Evolutionary conservation across 257 asterid genomes (phyloP), one percentile per base, ranked within the genome.

Genomic region (Solanum medicagineum): DNA sequence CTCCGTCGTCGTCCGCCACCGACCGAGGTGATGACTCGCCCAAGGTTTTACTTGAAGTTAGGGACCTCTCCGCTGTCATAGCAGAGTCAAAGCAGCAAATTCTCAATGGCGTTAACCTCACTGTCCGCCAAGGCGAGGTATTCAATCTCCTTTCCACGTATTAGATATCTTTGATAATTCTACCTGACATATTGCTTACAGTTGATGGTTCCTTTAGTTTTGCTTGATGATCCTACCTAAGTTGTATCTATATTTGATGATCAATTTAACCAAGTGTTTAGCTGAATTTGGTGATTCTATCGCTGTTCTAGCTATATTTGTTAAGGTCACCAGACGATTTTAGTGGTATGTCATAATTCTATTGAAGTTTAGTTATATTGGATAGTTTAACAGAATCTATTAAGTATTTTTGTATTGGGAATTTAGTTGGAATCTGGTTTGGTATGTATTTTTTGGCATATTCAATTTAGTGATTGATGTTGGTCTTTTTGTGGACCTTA

Each of bases 101-200:
- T 83, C 93, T 97, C 29, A 97, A 97, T 88, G 99, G 99, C 60
- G 95, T 97, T 90, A 93, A 97, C 83, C 99, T 97, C 85, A 92
- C 96, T 45, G 90, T 97, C 73, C 89, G 82, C 84, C 95, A 93
- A 86, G 99, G 99, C 85, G 99, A 97, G 98, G 99, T 97, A 49
- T 73, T 70, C 83, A 81, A 53, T 84, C 74, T 83, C 62, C 20
- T 47, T 5, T 80, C 83, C 44, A 42, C 66, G 9, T 40, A 26
- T 77, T 56, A 49, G 42, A 14, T 32, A 5, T 20, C 3, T 57
- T 47, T 55, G 74, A 40, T 63, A n/a, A 22, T 22, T 69, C 51
- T 69, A 16, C 11, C 8, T 9, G n/a, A 17, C 8, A 36, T 14
- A 15, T 66, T 66, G 32, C 44, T 13, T 66, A 15, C 13, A 66